Percentiles rank a stretch among this genome's conserved stretches.
phyloP scores from a whole-genome alignment of 2,329 filamentous ascomycete species.

The Setomelanomma holmii region DNA sequence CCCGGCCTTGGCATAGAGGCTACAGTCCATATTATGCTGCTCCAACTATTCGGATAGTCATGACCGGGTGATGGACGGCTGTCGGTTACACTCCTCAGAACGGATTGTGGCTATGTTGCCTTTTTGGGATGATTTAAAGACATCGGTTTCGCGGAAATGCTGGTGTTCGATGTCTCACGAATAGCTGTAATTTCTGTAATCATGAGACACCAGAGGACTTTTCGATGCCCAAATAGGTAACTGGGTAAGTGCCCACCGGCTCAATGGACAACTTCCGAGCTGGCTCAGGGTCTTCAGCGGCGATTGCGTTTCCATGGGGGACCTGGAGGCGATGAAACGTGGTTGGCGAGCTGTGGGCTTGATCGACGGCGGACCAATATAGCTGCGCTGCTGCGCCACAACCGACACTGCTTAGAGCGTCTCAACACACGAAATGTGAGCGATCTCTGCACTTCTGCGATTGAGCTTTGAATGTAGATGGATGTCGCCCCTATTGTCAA shows the following conservation, averaged over 20 bases:
- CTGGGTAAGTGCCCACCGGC: not conserved
- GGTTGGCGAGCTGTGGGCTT: not conserved
- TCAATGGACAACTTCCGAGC: not conserved
- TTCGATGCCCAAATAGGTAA: not conserved
- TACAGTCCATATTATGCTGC: too few relatives aligned
- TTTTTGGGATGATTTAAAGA: too few relatives aligned
- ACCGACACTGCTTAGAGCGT: not conserved
- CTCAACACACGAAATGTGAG: slow-evolving; percentile 1
- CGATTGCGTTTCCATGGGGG: not conserved
- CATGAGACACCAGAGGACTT: too few relatives aligned
- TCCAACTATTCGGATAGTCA: too few relatives aligned
- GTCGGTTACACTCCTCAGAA: too few relatives aligned
- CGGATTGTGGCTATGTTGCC: too few relatives aligned
- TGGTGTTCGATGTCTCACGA: too few relatives aligned
- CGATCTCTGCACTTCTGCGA: not conserved
- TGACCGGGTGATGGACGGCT: too few relatives aligned
- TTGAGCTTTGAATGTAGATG: not conserved
- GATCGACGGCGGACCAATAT: slow-evolving; percentile 2
- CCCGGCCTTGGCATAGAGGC: too few relatives aligned
- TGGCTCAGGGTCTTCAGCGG: not conserved
- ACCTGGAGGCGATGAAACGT: slow-evolving; percentile 4
- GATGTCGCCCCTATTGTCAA: not conserved
- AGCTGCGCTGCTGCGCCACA: not conserved
- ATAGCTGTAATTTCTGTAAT: too few relatives aligned
- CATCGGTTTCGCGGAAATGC: too few relatives aligned